Percentiles rank a stretch among this genome's conserved stretches.
These are phyloP conservation scores for Aspergillus funiculosus DNA, from an alignment of 495 filamentous ascomycete species.

Conservation along the genomic window DNA sequence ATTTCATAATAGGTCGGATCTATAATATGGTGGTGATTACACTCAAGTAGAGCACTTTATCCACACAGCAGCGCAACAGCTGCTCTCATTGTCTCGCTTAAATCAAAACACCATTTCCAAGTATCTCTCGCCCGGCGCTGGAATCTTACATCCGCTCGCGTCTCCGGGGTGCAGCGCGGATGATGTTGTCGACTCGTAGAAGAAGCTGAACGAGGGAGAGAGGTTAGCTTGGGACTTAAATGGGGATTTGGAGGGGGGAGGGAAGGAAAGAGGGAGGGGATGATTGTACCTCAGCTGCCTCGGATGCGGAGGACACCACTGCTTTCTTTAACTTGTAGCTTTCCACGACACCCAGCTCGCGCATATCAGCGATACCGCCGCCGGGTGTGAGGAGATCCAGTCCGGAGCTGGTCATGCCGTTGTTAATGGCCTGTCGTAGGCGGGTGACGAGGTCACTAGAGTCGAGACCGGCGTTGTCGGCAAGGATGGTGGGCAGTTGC, in stretches of 20 bases:
- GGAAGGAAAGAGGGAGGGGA: not conserved
- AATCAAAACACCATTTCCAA: slow-evolving; percentile 1
- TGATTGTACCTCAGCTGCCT: slow-evolving; percentile 82
- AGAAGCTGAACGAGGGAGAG: slow-evolving; percentile 59
- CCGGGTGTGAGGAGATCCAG: slow-evolving; percentile 85
- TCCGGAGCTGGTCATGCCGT: slow-evolving; percentile 86
- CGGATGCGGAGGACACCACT: slow-evolving; percentile 88
- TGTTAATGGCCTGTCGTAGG: slow-evolving; percentile 87
- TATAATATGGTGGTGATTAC: slow-evolving; percentile 21
- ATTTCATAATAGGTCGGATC: slow-evolving; percentile 16
- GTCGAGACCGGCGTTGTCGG: slow-evolving; percentile 95
- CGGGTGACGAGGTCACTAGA: slow-evolving; percentile 89
- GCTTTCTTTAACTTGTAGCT: slow-evolving; percentile 98
- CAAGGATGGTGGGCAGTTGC: slow-evolving; percentile 92
- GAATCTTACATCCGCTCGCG: slow-evolving; percentile 66
- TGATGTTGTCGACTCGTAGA: slow-evolving; percentile 82
- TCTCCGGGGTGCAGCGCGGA: slow-evolving; percentile 68
- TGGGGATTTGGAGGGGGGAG: too few species aligned
- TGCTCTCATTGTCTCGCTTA: not conserved
- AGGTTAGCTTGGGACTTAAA: not conserved
- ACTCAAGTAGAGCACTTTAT: slow-evolving; percentile 16
- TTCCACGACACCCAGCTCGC: slow-evolving; percentile 93
- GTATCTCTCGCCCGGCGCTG: slow-evolving; percentile 11
- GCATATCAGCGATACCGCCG: slow-evolving; percentile 93
- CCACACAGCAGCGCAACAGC: slow-evolving; percentile 10